phyloP scores from a whole-genome alignment of 805 yeast genomes.

The Pichia exigua region DNA sequence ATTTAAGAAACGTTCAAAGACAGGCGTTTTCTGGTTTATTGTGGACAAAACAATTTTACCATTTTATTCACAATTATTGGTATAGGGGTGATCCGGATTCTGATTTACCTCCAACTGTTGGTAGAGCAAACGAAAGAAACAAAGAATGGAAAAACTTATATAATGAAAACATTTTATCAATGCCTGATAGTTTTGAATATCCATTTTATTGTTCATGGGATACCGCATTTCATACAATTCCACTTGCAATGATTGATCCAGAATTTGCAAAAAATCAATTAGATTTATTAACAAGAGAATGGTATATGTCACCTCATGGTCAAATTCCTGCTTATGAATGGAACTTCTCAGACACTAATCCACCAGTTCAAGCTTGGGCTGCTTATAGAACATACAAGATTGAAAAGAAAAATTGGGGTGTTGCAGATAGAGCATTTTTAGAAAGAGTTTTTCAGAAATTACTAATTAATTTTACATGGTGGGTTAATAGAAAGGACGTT shows the following conservation, averaged over 20 bases:
- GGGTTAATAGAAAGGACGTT: constrained; percentile 88
- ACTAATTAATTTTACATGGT: constrained; percentile 88
- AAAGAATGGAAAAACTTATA: constrained; percentile 84
- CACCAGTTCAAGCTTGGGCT: constrained; percentile 97
- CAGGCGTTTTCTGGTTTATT: constrained; percentile 91
- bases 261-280: constrained; percentile 84
- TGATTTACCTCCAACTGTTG: constrained; percentile 67
- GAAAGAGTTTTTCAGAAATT: constrained; percentile 92
- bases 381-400: constrained; percentile 80
- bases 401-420: constrained; percentile 79
- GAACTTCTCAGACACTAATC: constrained; percentile 94
- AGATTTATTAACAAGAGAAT: constrained; percentile 79
- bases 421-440: constrained; percentile 70
- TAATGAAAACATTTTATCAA: constrained; percentile 76
- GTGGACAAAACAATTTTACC: constrained; percentile 91
- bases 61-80: constrained; percentile 83
- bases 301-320: constrained; percentile 99
- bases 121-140: constrained; percentile 83
- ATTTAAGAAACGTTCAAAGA: constrained; percentile 74
- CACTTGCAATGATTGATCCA: constrained; percentile 89
- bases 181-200: constrained; percentile 95
- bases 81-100: constrained; percentile 73
- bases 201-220: constrained; percentile 98
- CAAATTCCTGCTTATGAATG: constrained; percentile 95
- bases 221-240: constrained; percentile 90